Conservation (phyloP, 495 filamentous ascomycete genomes). For the Penicillium canescens region DNA sequence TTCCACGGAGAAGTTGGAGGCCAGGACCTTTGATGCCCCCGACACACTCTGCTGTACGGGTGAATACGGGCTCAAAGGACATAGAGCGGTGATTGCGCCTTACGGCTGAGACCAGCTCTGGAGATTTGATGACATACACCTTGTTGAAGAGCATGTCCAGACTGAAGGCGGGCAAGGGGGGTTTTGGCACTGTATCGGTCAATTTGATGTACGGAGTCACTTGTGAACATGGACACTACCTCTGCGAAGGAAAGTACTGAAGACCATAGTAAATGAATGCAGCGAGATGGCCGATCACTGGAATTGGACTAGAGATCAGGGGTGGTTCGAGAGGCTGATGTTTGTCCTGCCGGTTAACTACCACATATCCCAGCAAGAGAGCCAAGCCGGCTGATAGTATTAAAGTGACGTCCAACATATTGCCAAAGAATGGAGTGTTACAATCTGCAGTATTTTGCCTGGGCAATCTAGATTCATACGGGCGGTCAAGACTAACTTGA, state of each 20-base stretch:
- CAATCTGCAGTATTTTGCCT: no score
- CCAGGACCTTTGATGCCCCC: constrained; percentile 15
- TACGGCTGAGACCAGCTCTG: constrained; percentile 38
- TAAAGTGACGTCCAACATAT: constrained; percentile 15
- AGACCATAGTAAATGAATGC: constrained; percentile 38
- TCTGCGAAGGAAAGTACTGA: constrained; percentile 27
- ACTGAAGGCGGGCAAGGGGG: constrained; percentile 38
- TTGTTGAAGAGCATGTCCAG: constrained; percentile 43
- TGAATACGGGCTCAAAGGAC: constrained; percentile 40
- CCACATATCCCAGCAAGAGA: constrained; percentile 10
- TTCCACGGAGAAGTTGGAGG: constrained; percentile 19
- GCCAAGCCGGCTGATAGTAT: constrained; percentile 11
- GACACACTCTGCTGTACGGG: constrained; percentile 15
- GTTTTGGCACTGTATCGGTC: not conserved
- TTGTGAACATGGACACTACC: constrained; percentile 2
- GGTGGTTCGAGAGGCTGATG: constrained; percentile 49
- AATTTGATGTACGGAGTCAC: no score
- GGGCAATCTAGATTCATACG: no score
- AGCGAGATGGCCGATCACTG: constrained; percentile 47
- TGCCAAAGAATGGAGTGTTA: no score
- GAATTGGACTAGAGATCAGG: constrained; percentile 33
- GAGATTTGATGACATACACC: constrained; percentile 45
- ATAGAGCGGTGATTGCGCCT: constrained; percentile 43
- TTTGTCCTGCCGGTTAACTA: constrained; percentile 2
- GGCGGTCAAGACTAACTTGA: no score